Base-by-base conservation (phyloP, 805 yeast species). In the Metschnikowia amazonensis region DNA sequence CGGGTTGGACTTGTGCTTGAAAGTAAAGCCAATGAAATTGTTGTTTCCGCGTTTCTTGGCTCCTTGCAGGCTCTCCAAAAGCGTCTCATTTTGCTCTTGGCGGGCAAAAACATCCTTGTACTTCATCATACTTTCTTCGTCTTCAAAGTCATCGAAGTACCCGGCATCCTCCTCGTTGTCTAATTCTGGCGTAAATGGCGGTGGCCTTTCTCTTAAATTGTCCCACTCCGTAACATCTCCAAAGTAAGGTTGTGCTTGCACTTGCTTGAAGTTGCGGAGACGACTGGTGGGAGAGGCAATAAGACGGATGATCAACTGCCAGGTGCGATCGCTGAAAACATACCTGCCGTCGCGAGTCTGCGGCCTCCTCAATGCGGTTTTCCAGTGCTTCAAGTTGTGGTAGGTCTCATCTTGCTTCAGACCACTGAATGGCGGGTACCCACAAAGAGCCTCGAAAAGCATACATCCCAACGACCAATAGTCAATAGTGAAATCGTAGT, bases 401-500 rank as follows among this genome's bases (percentile, higher is more conserved):
- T 95, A 94, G 0, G 99, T 94, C 64, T 94, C 99, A 59, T 94
- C 96, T 32, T 95, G 86, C 33, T 87, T 80, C 34, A 89, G 80
- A 2, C 99, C 99, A 34, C 96, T 84, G 62, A 94, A 94, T 36
- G 99, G 99, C 3, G 99, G 95, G 66, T 88, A 94, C 0, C 99
- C 98, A 52, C 94, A 94, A 46, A 94, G 78, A 38, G 97, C 87
- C 68, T 94, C 99, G 63, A 92, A 94, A 32, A 94, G 72, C 84
- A 94, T 94, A 67, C 99, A 94, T 4, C 99, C 99, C 47, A 94
- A 73, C 0, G 98, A 90, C 99, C 99, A 94, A 65, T 94, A 94
- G 70, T 94, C 99, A 47, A 95, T 95, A 13, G 99, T 92, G 63
- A 84, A 90, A 62, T 94, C 97, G 65, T 94, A 94, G 47, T 83